Base-by-base conservation (phyloP, 2,329 filamentous ascomycete species). In the Clarireedia hainanense region DNA sequence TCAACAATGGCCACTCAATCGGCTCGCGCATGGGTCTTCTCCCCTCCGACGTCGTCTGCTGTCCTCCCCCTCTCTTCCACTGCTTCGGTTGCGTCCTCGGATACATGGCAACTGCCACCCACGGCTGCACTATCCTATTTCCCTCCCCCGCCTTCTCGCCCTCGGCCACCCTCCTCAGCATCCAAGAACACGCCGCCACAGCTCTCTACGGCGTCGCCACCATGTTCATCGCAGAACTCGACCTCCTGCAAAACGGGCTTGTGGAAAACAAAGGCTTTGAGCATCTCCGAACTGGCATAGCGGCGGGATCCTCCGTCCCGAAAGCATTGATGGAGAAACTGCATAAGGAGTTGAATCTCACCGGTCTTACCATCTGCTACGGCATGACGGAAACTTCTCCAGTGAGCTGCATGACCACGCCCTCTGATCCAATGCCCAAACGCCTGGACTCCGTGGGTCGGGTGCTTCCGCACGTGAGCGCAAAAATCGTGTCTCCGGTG, bases 41-140 rank as follows among this genome's bases (percentile, higher is more conserved):
- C 0, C 76, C 85, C 0, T 63, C 75, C 0, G 94, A 97, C 70
- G 77, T 86, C 5, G 84, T 95, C 49, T 89, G 90, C 67, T 92
- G 89, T 62, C 90, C 91, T 15, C 90, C 90, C 1, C 91, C 91
- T 0, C 76, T 96, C 1, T 95, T 95, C 70, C 83, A 86, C 74
- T 97, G 94, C 74, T 97, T 97, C 70, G 94, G 94, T 52, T 42
- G 34, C 17, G 3, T 55, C 15, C 52, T 55, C 7, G 92, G 94
- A n/a, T 95, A 94, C 73, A 95, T 96, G 89, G 92, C 94, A 0
- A 94, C 90, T 0, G 91, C 88, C 0, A 95, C 91, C 0, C 84
- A 88, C 57, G 88, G 91, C 56, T 83, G 89, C 0, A 77, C 85
- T 15, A 89, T 97, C 60, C 80, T 96, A 4, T 91, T 96, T 65